A percentile compares a stretch with the other conserved stretches of the same genome.
Conservation (phyloP, 2,329 filamentous ascomycete species). For the Aspergillus pseudoviridinutans region DNA sequence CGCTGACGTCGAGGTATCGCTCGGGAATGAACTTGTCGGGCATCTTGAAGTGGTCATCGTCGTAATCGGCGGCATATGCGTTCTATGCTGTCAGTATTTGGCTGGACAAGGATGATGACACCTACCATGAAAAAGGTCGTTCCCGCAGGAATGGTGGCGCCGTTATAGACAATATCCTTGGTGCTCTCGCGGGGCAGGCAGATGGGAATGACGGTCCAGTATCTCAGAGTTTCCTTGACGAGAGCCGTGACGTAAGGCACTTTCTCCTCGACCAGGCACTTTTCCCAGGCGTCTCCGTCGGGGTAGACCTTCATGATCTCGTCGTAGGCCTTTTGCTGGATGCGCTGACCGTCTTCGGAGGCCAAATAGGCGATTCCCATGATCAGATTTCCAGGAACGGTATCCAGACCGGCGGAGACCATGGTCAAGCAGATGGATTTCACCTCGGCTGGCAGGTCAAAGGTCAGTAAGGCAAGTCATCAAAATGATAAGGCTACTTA, state of each 20-base stretch:
- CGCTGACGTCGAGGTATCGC: slow-evolving; percentile 58
- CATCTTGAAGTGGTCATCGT: slow-evolving; percentile 62
- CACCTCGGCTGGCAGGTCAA: slow-evolving; percentile 57
- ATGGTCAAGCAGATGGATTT: slow-evolving; percentile 80
- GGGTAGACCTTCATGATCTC: slow-evolving; percentile 71
- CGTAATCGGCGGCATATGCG: slow-evolving; percentile 71
- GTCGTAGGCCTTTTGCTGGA: slow-evolving; percentile 65
- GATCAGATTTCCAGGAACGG: slow-evolving; percentile 72
- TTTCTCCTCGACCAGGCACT: slow-evolving; percentile 69
- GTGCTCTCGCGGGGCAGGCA: slow-evolving; percentile 69
- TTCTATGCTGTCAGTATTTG: slow-evolving; percentile 44
- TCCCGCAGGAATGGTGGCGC: slow-evolving; percentile 64
- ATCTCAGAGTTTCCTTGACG: slow-evolving; percentile 73
- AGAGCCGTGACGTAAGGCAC: slow-evolving; percentile 72
- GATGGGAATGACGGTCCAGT: slow-evolving; percentile 76
- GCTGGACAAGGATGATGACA: neutral
- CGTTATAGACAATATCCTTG: slow-evolving; percentile 67
- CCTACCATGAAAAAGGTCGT: slow-evolving; percentile 74
- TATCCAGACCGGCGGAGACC: slow-evolving; percentile 77
- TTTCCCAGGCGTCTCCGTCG: slow-evolving; percentile 70
- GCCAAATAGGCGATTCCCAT: slow-evolving; percentile 75
- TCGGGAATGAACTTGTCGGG: slow-evolving; percentile 65
- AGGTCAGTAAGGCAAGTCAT: slow-evolving; percentile 12
- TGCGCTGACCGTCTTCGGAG: slow-evolving; percentile 62
- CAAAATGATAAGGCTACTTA: slow-evolving; percentile 26